Evolutionary conservation across 2,329 filamentous ascomycete species (phyloP).

Genomic region (Penicillium janthinellum): DNA sequence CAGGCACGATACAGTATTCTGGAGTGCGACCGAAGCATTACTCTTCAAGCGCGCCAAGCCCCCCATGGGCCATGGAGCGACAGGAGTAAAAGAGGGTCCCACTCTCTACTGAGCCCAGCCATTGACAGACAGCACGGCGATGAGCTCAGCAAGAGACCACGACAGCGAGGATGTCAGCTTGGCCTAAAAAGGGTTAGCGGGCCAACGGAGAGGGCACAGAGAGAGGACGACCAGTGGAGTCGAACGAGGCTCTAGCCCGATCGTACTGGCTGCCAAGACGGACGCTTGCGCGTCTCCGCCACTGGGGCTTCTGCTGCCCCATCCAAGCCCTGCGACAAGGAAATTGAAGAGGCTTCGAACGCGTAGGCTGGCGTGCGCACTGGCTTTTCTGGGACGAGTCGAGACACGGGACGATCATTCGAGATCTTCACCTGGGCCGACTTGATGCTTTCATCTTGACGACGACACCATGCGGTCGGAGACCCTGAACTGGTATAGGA

Average conservation of each 20-base stretch:
- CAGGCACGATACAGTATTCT: constrained; percentile 14
- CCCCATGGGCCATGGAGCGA: constrained; percentile 14
- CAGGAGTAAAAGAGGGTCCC: not conserved
- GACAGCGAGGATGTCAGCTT: constrained; percentile 3
- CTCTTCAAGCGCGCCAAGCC: constrained; percentile 19
- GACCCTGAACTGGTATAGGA: not conserved
- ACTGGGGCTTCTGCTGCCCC: constrained; percentile 9
- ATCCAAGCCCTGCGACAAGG: constrained; percentile 8
- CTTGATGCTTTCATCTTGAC: not conserved
- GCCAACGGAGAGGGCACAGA: not conserved
- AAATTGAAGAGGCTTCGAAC: constrained; percentile 21
- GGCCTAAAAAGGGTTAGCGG: constrained; percentile 26
- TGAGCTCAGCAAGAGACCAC: not conserved
- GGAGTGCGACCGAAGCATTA: constrained; percentile 14
- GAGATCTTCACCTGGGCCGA: constrained; percentile 4
- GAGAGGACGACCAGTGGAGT: constrained; percentile 17
- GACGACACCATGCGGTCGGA: not conserved
- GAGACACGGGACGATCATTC: constrained; percentile 18
- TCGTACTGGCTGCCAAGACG: constrained; percentile 39
- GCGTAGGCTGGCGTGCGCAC: constrained; percentile 8
- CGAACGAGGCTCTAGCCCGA: constrained; percentile 31
- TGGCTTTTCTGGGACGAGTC: constrained; percentile 2
- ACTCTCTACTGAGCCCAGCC: not conserved
- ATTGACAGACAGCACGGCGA: not conserved
- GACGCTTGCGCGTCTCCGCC: constrained; percentile 44